Evolutionary conservation across 192 early-diverging fungal species (phyloP).

Genomic region (Entomortierella parvispora): DNA sequence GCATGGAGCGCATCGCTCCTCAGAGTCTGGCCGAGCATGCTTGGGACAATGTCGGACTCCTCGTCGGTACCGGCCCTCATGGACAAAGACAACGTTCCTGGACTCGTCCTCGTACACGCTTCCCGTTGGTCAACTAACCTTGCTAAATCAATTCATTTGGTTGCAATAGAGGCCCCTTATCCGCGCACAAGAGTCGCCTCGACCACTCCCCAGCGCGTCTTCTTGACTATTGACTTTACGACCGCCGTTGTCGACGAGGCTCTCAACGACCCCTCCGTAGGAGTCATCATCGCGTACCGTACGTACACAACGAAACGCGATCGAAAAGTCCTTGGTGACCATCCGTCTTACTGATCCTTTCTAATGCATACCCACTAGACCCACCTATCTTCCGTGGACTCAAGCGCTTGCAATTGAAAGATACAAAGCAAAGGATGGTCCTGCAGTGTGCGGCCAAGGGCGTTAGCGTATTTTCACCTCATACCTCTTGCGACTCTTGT

Average conservation of each 20-base stretch:
- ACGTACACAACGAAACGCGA: background rate
- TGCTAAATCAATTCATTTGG: background rate
- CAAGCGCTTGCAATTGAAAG: constrained; percentile 78
- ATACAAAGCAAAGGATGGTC: constrained; percentile 85
- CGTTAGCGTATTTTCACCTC: constrained; percentile 90
- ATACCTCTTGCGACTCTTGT: constrained; percentile 89
- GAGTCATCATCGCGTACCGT: constrained; percentile 91
- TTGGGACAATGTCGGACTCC: constrained; percentile 96
- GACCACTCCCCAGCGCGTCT: constrained; percentile 71
- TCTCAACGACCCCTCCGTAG: constrained; percentile 75
- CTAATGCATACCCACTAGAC: constrained; percentile 34
- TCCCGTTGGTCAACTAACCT: background rate
- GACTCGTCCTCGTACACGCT: background rate
- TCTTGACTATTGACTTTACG: constrained; percentile 95
- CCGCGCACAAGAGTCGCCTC: constrained; percentile 61
- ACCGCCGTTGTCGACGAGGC: constrained; percentile 80
- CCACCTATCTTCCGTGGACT: constrained; percentile 90
- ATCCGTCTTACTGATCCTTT: background rate
- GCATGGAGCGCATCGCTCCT: constrained; percentile 89
- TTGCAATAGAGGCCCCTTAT: constrained; percentile 78
- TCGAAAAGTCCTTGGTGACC: background rate
- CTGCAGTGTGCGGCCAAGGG: constrained; percentile 85
- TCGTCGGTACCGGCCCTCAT: constrained; percentile 64
- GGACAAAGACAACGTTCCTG: constrained; percentile 2
- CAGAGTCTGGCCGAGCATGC: constrained; percentile 78